Evolutionary conservation across 306 rosid genomes (phyloP), one percentile per base, ranked within the genome.

Genomic region (Echinosophora koreensis): DNA sequence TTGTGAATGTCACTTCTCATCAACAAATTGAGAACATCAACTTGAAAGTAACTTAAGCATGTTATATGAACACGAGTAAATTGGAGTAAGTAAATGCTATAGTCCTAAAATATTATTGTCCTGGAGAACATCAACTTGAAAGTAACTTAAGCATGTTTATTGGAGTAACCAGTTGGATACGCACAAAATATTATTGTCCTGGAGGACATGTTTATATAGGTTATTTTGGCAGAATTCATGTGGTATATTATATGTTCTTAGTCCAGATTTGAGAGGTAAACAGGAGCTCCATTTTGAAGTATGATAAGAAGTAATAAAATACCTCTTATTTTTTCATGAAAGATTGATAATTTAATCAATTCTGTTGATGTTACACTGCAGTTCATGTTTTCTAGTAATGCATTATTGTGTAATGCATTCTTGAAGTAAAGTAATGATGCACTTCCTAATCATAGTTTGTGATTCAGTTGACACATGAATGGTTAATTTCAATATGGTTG

Each of bases 1-100:
- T 75, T 32, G 74, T 41, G 62, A 77, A 66, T 81, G 50, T 42
- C 69, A 66, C 62, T 37, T 81, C 47, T 50, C 42, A 58, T 66
- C 32, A 70, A 38, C 28, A 55, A 28, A 56, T 32, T 11, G 47
- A 76, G 69, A 76, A 38, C 27, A 39, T 52, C 61, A 72, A 67
- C 39, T 81, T 75, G 16, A 51, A 68, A 73, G 75, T 34, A 83
- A 79, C 39, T 66, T 63, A 47, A 12, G 58, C 30, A 28, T 59
- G 12, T 28, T 47, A 41, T 58, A 82, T 10, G 60, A 46, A 49
- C 6, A 13, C 39, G 39, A 50, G 9, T 44, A 38, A 73, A 82
- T 16, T 37, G 17, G 52, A 75, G 41, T 2, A 35, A 15, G 58
- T 54, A 71, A 76, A 71, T 56, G 79, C 16, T 39, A n/a, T n/a